Conservation (phyloP, 192 early-diverging fungal genomes). For the Coemansia sp. region DNA sequence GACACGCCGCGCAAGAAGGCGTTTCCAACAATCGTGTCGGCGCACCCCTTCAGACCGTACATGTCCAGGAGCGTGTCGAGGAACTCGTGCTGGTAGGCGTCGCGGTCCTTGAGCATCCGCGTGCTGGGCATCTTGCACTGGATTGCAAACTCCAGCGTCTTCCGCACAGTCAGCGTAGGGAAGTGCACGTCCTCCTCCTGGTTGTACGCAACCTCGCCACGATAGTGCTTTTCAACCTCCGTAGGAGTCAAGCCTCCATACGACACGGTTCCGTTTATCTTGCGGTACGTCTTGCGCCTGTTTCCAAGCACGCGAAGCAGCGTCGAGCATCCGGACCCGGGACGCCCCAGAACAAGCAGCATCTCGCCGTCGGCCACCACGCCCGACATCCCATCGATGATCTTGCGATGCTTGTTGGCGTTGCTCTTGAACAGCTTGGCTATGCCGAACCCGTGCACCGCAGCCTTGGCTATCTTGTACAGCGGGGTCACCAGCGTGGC, state of each 20-base stretch:
- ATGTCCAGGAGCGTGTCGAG: conserved; percentile 58
- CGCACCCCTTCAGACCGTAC: conserved; percentile 54
- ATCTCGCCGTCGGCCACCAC: conserved; percentile 73
- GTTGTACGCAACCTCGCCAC: conserved; percentile 76
- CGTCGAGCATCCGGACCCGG: conserved; percentile 68
- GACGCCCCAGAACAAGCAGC: conserved; percentile 67
- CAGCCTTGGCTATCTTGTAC: conserved; percentile 28
- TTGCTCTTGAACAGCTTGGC: not conserved
- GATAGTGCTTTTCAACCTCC: conserved; percentile 62
- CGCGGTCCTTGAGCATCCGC: conserved; percentile 72
- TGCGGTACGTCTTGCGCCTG: conserved; percentile 56
- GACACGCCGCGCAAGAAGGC: conserved; percentile 76
- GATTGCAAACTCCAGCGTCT: conserved; percentile 77
- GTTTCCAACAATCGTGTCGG: conserved; percentile 65
- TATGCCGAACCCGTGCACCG: conserved; percentile 29
- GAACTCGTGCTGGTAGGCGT: conserved; percentile 48
- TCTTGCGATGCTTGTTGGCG: conserved; percentile 20
- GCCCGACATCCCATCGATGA: conserved; percentile 64
- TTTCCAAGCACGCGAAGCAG: conserved; percentile 65
- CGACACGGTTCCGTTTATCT: conserved; percentile 60
- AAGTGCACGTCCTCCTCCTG: conserved; percentile 81
- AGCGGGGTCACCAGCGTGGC: conserved; percentile 41
- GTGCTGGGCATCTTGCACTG: conserved; percentile 70
- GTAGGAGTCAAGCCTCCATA: conserved; percentile 68
- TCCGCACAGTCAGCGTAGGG: conserved; percentile 74